Base-by-base conservation (phyloP, 306 rosid species). In the Dryas drummondii region DNA sequence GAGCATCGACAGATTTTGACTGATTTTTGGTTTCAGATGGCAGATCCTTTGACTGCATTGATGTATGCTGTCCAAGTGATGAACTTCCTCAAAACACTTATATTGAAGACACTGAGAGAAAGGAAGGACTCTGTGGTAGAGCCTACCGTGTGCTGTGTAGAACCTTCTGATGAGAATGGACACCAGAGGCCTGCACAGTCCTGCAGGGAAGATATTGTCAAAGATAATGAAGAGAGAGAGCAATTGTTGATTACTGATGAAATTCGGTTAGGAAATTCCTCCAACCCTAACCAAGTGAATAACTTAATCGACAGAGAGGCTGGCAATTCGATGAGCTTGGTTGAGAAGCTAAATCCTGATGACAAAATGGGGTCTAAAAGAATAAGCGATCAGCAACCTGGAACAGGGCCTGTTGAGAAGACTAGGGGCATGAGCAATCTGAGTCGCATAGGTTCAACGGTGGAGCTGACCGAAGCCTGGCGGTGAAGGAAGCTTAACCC, bases 21-120 rank as follows among this genome's bases (percentile, higher is more conserved):
- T 49, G 19, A 55, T 32, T 55, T 37, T 64, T 70, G 68, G 51
- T 71, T 81, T 86, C 93, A 91, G 97, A 88, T 94, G 98, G 93
- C 87, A 27, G 98, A 91, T 72, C 94, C 98, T 44, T 77, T 91
- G 73, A 88, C 90, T 27, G 98, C 98, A 78, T 78, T 94, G 89
- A 88, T 90, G 94, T 86, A 87, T 80, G 96, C 94, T 27, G 98
- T 91, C 58, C 92, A 90, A 88, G 96, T 94, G 75, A 94, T 94
- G 96, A 88, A 94, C 81, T 88, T 91, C 75, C 89, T 94, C 79
- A 91, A 86, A 85, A 90, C 81, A 40, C 94, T 90, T 17, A 82
- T 91, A 67, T 9, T 86, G 59, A 91, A 82, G 84, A 88, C 89
- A 14, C 70, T 88, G 65, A 78, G 75, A 12, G 93, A 84, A 46